Evolutionary conservation across 495 filamentous ascomycete genomes (phyloP).

Genomic region (Chaetomium fimeti): DNA sequence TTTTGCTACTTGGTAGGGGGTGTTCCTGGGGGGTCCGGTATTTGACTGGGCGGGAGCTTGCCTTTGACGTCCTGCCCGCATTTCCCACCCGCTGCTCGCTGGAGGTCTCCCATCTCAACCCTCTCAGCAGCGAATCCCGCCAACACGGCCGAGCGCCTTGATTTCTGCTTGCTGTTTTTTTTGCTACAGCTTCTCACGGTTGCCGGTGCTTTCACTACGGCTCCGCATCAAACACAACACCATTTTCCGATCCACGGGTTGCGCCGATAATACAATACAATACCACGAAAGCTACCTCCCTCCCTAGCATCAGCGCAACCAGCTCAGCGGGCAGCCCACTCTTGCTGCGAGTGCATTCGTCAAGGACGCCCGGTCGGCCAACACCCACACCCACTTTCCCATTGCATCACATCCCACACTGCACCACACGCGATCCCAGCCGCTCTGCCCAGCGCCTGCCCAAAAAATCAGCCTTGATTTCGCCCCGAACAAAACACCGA

Average conservation of each 20-base stretch:
- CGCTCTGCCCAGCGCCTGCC: constrained; percentile 26
- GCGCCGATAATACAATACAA: no score
- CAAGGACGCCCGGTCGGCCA: constrained; percentile 19
- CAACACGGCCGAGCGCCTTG: constrained; percentile 16
- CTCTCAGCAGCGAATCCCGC: constrained; percentile 12
- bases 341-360: constrained; percentile 9
- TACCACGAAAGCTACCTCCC: background rate
- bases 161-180: constrained; percentile 12
- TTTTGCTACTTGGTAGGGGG: constrained; percentile 13
- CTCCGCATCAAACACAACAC: constrained; percentile 10
- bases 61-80: constrained; percentile 19
- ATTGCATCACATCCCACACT: constrained; percentile 39
- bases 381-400: constrained; percentile 28
- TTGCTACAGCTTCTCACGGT: constrained; percentile 18
- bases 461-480: constrained; percentile 25
- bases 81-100: constrained; percentile 3
- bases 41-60: constrained; percentile 21
- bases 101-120: constrained; percentile 16
- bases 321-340: background rate
- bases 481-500: constrained; percentile 17
- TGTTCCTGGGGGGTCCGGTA: constrained; percentile 10
- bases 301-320: constrained; percentile 3
- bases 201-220: constrained; percentile 8
- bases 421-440: constrained; percentile 35
- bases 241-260: no score